Evolutionary conservation across 139 green algal species (phyloP).

Genomic region (Pleodorina starrii): DNA sequence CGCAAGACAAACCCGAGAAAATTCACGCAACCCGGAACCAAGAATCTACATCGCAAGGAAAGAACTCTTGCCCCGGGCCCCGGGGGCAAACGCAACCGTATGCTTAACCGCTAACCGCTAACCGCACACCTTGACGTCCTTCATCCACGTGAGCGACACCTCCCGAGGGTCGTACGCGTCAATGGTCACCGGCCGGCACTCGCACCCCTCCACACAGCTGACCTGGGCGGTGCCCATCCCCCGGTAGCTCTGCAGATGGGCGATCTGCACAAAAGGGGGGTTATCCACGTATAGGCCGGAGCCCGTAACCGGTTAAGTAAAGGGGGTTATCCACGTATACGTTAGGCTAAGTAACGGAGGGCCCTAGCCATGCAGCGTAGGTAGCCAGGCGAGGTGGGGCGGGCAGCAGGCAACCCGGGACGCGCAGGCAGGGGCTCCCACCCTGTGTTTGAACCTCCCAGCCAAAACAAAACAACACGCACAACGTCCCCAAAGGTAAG

Average conservation of each 20-base stretch:
- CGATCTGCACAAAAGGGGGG: neutral
- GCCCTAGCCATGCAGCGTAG: too few species aligned
- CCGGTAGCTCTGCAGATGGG: constrained; percentile 33
- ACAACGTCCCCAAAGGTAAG: too few species aligned
- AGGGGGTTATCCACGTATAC: too few species aligned
- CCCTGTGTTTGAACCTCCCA: too few species aligned
- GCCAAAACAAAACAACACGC: too few species aligned
- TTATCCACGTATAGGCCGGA: too few species aligned
- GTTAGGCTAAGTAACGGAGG: too few species aligned
- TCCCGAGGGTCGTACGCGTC: neutral
- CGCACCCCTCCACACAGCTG: constrained; percentile 41
- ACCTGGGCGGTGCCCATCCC: constrained; percentile 35
- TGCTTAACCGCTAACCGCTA: neutral
- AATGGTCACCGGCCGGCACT: neutral
- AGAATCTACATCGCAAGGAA: neutral
- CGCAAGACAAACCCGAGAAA: too few species aligned
- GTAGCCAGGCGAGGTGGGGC: too few species aligned
- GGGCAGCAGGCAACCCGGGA: too few species aligned
- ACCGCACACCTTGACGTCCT: constrained; percentile 25
- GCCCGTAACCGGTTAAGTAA: too few species aligned
- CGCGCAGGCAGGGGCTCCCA: too few species aligned
- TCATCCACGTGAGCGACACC: constrained; percentile 15
- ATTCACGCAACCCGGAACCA: neutral
- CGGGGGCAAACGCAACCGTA: neutral
- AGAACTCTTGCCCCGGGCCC: neutral